Evolutionary conservation across 805 yeast species (phyloP).

Genomic region (Sungouiella thailandica): DNA sequence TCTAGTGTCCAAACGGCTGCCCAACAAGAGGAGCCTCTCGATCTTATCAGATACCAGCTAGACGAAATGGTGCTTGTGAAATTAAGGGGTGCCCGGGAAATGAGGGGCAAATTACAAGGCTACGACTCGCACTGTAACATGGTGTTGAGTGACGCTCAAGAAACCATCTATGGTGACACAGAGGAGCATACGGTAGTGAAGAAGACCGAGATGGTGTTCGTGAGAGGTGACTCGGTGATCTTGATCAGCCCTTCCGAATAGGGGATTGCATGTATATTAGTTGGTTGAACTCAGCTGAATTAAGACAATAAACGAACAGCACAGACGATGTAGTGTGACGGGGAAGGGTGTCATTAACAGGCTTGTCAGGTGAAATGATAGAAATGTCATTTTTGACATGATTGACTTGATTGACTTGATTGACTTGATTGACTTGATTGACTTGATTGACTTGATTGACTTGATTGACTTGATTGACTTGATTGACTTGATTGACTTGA

Average conservation of each 20-base stretch:
- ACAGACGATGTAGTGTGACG: no score
- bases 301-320: no score
- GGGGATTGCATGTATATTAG: no score
- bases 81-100: constrained; percentile 89
- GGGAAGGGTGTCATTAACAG: no score
- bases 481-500: no score
- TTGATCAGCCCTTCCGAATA: constrained; percentile 51
- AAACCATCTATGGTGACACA: constrained; percentile 60
- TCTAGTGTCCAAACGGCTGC: constrained; percentile 30
- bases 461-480: no score
- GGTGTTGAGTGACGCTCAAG: constrained; percentile 89
- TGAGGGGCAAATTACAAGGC: constrained; percentile 86
- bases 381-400: no score
- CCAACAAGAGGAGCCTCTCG: constrained; percentile 71
- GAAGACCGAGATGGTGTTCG: constrained; percentile 83
- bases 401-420: no score
- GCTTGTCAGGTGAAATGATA: no score
- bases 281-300: no score
- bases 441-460: no score
- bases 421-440: no score
- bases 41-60: constrained; percentile 74
- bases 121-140: constrained; percentile 96
- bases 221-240: constrained; percentile 97
- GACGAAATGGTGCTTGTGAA: constrained; percentile 87
- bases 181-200: constrained; percentile 44